A percentile compares a stretch with the other conserved stretches of the same genome.
Evolutionary conservation across 371 early-diverging fungal genomes (phyloP).

Genomic region (Zychaea mexicana): DNA sequence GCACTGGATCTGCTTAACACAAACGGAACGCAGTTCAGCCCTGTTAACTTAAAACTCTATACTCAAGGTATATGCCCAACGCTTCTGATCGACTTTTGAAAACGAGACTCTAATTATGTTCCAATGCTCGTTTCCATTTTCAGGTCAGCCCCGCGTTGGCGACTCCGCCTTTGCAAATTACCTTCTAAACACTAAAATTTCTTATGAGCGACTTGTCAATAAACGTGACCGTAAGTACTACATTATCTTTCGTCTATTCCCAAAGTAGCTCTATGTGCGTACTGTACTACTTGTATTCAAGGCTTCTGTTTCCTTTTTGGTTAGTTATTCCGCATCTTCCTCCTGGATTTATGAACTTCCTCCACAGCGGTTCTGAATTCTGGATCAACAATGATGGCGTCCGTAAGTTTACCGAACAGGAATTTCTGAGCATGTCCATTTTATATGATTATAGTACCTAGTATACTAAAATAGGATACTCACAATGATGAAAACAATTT

Average conservation of each 20-base stretch:
- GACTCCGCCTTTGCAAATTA: slow-evolving; percentile 20
- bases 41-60: neutral
- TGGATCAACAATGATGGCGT: slow-evolving; percentile 17
- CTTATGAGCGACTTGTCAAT: slow-evolving; percentile 14
- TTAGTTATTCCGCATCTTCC: slow-evolving; percentile 21
- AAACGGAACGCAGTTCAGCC: neutral
- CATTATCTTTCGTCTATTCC: too few relatives aligned
- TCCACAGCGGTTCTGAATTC: slow-evolving; percentile 16
- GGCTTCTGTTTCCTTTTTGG: neutral
- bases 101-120: neutral
- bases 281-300: too few relatives aligned
- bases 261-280: too few relatives aligned
- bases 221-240: slow-evolving; percentile 15
- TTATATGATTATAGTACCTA: too few relatives aligned
- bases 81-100: neutral
- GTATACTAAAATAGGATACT: neutral
- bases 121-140: neutral
- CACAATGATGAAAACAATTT: neutral
- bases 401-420: slow-evolving; percentile 2
- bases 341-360: slow-evolving; percentile 8
- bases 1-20: slow-evolving; percentile 24
- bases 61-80: slow-evolving; percentile 1
- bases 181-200: slow-evolving; percentile 7
- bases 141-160: slow-evolving; percentile 23
- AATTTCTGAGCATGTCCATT: too few relatives aligned